Evolutionary conservation across 2,329 filamentous ascomycete species (phyloP), one percentile per base, ranked within the genome.

Genomic region (Dendryphion nanum): DNA sequence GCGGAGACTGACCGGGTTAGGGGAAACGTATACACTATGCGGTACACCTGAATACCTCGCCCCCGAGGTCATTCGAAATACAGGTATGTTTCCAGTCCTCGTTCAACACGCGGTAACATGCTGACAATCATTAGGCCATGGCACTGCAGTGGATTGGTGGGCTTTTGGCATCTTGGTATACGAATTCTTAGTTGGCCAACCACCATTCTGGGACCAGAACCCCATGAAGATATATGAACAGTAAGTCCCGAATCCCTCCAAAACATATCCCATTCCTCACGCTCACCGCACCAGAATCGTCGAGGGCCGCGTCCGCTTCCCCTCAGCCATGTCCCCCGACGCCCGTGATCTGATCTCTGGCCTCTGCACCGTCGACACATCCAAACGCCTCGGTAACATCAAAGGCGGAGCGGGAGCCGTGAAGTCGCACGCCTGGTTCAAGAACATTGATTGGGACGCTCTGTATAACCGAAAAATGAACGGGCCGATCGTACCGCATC

Each of bases 161-260:
- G 86, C 87, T 1, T 74, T 93, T 50, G 87, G 87, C 18, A 89
- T 91, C 50, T 67, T 93, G 40, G 82, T 91, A 42, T 91, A 89
- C 64, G 87, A 93, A 60, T 91, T 91, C 59, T 70, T 91, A 33
- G 89, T 87, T 7, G 87, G 87, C 18, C 89, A 90, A 57, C 87
- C 87, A 12, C 87, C 87, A 0, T 93, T 91, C 60, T 93, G 86
- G 85, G 83, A 90, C 58, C 82, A 87, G 48, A 91, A 89, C 49
- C 86, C 86, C 1, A 86, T 91, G 49, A 87, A 90, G 62, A 91
- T 91, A 41, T 91, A 91, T 68, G 87, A 89, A 63, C 79, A 76
- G 69, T 72, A 57, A 40, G 62, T 47, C 16, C 10, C 16, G 10
- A 30, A 15, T 30, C 29, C 10, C 2, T 26, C n/a, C 23, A 10